Evolutionary conservation across 176 grass and related monocot genomes (phyloP).

Genomic region (Elymus sibiricus): DNA sequence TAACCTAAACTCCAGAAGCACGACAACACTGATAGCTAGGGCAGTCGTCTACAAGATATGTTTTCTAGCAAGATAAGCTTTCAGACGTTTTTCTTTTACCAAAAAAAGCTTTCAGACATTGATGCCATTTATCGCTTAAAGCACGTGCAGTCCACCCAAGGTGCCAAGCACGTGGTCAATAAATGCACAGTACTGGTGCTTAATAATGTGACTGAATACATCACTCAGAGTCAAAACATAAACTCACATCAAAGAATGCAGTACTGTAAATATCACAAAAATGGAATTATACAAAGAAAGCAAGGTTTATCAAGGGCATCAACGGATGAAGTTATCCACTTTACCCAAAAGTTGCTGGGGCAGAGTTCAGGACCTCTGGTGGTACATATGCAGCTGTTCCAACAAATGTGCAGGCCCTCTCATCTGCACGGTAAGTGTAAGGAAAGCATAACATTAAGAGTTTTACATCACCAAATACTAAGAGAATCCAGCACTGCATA

Average conservation of each 20-base stretch:
- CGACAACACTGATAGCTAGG: background rate
- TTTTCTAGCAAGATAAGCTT: background rate
- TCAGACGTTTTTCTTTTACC: background rate
- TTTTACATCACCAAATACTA: background rate
- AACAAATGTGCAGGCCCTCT: constrained; percentile 97
- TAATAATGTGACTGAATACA: background rate
- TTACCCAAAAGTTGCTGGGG: constrained; percentile 92
- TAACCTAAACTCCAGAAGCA: background rate
- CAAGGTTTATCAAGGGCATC: background rate
- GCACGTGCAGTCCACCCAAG: background rate
- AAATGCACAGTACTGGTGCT: background rate
- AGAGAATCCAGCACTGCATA: background rate
- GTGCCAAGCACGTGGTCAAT: background rate
- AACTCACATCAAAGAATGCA: constrained; percentile 8
- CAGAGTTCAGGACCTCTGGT: constrained; percentile 94
- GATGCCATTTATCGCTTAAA: background rate
- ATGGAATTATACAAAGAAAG: background rate
- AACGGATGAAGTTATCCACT: constrained; percentile 30
- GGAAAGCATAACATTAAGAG: background rate
- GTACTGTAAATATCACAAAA: constrained; percentile 7
- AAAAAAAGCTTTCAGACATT: background rate
- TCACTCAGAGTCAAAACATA: background rate
- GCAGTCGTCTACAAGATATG: background rate
- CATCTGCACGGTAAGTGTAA: constrained; percentile 43
- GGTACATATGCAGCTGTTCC: constrained; percentile 95